Conservation (phyloP, 176 grass and related monocot species). For the Paspalum vaginatum region DNA sequence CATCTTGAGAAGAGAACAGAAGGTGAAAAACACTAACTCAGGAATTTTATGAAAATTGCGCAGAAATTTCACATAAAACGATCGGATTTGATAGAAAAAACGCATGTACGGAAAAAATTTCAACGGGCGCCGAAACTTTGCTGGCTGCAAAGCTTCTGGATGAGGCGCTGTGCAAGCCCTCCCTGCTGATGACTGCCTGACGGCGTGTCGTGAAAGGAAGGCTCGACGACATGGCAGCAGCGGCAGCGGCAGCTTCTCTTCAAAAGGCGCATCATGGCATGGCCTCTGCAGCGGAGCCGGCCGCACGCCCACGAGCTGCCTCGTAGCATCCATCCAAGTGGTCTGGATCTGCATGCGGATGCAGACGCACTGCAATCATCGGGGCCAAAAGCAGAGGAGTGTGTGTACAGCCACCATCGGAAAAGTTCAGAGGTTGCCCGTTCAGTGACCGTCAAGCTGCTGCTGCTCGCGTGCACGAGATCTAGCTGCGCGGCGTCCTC, state of each 20-base stretch:
- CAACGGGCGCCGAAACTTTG: no score
- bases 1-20: no score
- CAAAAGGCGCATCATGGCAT: slow-evolving; percentile 43
- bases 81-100: no score
- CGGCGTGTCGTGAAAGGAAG: slow-evolving; percentile 44
- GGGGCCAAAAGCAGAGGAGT: neutral
- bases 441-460: neutral
- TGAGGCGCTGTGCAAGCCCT: slow-evolving; percentile 7
- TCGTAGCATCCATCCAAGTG: neutral
- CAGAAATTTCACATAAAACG: no score
- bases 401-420: neutral
- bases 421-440: slow-evolving; percentile 7
- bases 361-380: slow-evolving; percentile 1
- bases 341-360: slow-evolving; percentile 15
- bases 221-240: slow-evolving; percentile 10
- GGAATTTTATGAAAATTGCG: no score
- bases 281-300: neutral
- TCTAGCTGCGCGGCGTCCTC: neutral
- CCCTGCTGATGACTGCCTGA: neutral
- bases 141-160: neutral
- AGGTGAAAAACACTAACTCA: neutral
- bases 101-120: no score
- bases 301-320: slow-evolving; percentile 31
- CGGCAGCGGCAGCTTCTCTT: neutral
- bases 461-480: no score